Percentiles rank a stretch among this genome's conserved stretches.
phyloP scores from a whole-genome alignment of 2,329 filamentous ascomycete species.

The Botrytis aclada region DNA sequence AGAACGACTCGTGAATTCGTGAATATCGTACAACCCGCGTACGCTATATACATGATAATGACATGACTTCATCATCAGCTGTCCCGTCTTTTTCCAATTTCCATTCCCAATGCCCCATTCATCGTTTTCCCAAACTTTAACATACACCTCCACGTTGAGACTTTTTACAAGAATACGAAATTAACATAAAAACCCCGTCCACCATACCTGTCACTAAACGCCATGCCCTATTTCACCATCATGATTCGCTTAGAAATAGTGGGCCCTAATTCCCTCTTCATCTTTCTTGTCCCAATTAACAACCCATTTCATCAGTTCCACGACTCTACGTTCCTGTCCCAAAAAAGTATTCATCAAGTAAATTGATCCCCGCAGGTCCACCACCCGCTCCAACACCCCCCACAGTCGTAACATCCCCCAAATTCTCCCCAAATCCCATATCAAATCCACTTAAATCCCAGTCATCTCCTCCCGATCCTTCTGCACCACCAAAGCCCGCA shows the following conservation, averaged over 20 bases:
- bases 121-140: neutral
- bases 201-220: neutral
- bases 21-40: neutral
- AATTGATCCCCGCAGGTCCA: constrained; percentile 37
- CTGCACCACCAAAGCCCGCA: constrained; percentile 22
- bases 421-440: constrained; percentile 27
- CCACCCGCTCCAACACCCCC: constrained; percentile 33
- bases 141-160: neutral
- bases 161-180: neutral
- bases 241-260: neutral
- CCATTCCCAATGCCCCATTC: neutral
- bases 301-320: neutral
- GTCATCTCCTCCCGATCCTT: constrained; percentile 22
- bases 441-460: constrained; percentile 18
- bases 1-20: constrained; percentile 1
- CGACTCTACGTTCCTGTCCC: constrained; percentile 39
- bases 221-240: neutral
- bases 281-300: neutral
- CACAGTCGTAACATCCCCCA: constrained; percentile 28
- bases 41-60: neutral
- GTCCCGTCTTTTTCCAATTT: neutral
- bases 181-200: too few relatives aligned
- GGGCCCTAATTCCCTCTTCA: neutral
- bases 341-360: constrained; percentile 56
- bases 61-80: neutral